phyloP scores from a whole-genome alignment of 306 rosid genomes.

The Quercus suber region DNA sequence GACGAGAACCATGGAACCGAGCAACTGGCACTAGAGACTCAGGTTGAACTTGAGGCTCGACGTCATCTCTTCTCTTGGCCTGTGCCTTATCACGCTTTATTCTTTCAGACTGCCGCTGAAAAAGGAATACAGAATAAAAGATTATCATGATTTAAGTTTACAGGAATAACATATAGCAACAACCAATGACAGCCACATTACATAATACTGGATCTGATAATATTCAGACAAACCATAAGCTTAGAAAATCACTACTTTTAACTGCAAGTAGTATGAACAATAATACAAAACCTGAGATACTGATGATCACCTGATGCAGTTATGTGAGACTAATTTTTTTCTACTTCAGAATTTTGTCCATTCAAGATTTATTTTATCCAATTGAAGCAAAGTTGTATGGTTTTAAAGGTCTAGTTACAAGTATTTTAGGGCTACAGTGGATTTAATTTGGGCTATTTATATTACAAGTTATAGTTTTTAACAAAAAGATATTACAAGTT shows the following conservation, averaged over 20 bases:
- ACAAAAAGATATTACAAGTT: too few species aligned
- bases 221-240: background rate
- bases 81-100: slow-evolving; percentile 83
- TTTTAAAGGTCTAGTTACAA: too few species aligned
- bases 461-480: too few species aligned
- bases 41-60: slow-evolving; percentile 64
- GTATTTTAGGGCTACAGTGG: too few species aligned
- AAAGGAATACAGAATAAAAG: background rate
- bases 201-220: background rate
- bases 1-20: slow-evolving; percentile 86
- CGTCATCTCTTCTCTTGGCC: slow-evolving; percentile 79
- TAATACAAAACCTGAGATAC: background rate
- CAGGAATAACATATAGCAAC: background rate
- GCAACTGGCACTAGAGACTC: slow-evolving; percentile 73
- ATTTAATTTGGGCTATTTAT: too few species aligned
- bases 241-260: background rate
- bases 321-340: too few species aligned
- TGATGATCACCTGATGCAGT: background rate
- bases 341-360: too few species aligned
- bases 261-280: background rate
- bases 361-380: too few species aligned
- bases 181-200: background rate
- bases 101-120: slow-evolving; percentile 83
- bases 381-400: too few species aligned
- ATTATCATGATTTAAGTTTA: background rate